Conservation (phyloP, 441 rosid species). For the Adansonia grandidieri region DNA sequence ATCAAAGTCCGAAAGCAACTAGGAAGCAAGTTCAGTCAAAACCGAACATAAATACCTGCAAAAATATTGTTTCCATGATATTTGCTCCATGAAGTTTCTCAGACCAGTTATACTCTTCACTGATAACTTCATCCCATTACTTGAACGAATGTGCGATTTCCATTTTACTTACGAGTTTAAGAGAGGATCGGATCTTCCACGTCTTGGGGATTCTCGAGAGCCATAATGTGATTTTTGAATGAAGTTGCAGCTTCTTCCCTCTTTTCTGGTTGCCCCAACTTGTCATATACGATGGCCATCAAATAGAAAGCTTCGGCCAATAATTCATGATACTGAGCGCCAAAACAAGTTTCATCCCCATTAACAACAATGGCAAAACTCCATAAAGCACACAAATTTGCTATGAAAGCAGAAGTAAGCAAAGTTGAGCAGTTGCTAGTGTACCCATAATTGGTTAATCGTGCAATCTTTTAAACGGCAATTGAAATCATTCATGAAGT, state of each 20-base stretch:
- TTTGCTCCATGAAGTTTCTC: too few species aligned
- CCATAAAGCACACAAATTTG: not conserved
- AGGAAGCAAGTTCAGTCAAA: too few species aligned
- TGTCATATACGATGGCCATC: constrained; percentile 70
- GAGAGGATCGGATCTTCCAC: constrained; percentile 51
- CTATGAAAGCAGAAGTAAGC: not conserved
- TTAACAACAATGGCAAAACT: not conserved
- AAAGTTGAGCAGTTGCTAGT: not conserved
- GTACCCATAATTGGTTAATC: not conserved
- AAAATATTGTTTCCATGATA: too few species aligned
- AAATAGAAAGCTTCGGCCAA: constrained; percentile 87
- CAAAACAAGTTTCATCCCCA: constrained; percentile 16
- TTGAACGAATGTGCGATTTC: too few species aligned
- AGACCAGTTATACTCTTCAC: not conserved
- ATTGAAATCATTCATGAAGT: not conserved
- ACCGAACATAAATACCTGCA: too few species aligned
- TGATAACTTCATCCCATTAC: too few species aligned
- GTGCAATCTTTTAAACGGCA: not conserved
- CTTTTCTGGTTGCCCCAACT: constrained; percentile 53
- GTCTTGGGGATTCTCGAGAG: constrained; percentile 68
- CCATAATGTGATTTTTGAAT: constrained; percentile 69
- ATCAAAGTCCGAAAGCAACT: too few species aligned
- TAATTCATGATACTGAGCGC: constrained; percentile 86
- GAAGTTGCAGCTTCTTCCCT: constrained; percentile 85
- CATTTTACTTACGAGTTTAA: not conserved